A percentile compares a stretch with the other conserved stretches of the same genome.
phyloP scores from a whole-genome alignment of 2,329 filamentous ascomycete genomes.

The Plenodomus tracheiphilus region DNA sequence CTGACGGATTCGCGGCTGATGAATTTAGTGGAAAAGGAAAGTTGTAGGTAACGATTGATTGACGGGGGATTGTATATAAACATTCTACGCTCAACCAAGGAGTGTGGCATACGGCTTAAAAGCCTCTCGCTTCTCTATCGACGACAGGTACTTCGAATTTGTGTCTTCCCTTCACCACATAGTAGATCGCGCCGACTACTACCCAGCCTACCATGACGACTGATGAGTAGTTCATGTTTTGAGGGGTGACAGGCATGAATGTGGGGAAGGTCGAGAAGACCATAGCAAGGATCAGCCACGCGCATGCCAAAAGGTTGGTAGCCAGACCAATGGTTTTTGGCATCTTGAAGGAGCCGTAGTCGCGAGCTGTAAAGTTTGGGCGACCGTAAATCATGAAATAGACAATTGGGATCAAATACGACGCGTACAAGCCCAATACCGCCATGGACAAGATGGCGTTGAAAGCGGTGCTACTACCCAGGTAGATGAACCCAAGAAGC shows the following conservation, averaged over 20 bases:
- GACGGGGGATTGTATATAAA: neutral
- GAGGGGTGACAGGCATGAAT: constrained; percentile 44
- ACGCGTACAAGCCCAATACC: constrained; percentile 50
- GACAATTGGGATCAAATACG: constrained; percentile 49
- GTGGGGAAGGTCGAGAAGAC: constrained; percentile 53
- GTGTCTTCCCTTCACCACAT: constrained; percentile 27
- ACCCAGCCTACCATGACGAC: constrained; percentile 51
- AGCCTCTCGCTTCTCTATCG: constrained; percentile 13
- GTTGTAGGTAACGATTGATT: neutral
- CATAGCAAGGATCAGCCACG: constrained; percentile 52
- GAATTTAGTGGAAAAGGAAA: neutral
- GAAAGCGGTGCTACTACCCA: constrained; percentile 49
- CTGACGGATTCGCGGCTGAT: constrained; percentile 6
- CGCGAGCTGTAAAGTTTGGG: constrained; percentile 11
- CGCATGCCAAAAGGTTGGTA: constrained; percentile 48
- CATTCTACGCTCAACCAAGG: neutral
- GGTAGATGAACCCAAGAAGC: constrained; percentile 43
- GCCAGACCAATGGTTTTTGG: constrained; percentile 37
- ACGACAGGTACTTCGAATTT: constrained; percentile 32
- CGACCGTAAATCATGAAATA: constrained; percentile 46
- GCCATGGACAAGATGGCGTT: constrained; percentile 50
- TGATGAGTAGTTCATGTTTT: constrained; percentile 54
- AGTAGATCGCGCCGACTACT: constrained; percentile 42
- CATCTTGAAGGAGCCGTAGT: constrained; percentile 28
- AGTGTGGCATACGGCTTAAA: constrained; percentile 5